Evolutionary conservation across 176 grass and related monocot genomes (phyloP), one percentile per base, ranked within the genome.

Genomic region (Hyparrhenia diplandra): DNA sequence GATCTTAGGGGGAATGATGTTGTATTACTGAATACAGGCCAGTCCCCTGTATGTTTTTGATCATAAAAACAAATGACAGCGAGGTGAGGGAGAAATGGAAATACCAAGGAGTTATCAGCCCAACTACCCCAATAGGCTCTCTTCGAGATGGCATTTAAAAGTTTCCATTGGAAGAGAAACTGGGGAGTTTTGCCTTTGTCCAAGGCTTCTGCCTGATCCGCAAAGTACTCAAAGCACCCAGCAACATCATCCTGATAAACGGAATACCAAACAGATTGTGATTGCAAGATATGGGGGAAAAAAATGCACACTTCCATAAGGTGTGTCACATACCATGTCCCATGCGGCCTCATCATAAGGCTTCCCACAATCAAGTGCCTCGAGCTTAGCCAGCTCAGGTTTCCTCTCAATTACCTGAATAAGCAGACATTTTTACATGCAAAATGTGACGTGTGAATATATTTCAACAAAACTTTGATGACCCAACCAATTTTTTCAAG

Each of bases 111-210:
- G 92, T 91, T 77, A 99, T 99, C 41, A 99, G 77, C 46, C 82
- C 96, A 88, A 99, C 92, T 73, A 99, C 96, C 57, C 96, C 96
- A 71, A 99, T 95, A 82, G 96, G 90, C 79, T 99, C 92, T 81
- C 82, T 99, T 18, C 83, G 86, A 91, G 71, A 82, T 95, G 85
- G 7, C 80, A 95, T 84, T 95, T 99, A 76, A 95, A 99, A 36
- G 77, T 99, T 74, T 99, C 84, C 87, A 97, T 71, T 21, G 96
- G 96, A 82, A 99, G 87, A 80, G 90, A 88, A 31, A 99, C 76
- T 30, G 80, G 85, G 24, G 90, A 45, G 76, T 87, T 99, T 89
- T 99, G 92, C 67, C 77, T 99, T 77, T 86, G 92, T 95, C 96
- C 78, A 95, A 90, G 46, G 81, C 87, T 77, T 95, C 92, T n/a